Evolutionary conservation across 352 stramenopile species (phyloP), one percentile per base, ranked within the genome.

Genomic region (Peronospora tabacina): DNA sequence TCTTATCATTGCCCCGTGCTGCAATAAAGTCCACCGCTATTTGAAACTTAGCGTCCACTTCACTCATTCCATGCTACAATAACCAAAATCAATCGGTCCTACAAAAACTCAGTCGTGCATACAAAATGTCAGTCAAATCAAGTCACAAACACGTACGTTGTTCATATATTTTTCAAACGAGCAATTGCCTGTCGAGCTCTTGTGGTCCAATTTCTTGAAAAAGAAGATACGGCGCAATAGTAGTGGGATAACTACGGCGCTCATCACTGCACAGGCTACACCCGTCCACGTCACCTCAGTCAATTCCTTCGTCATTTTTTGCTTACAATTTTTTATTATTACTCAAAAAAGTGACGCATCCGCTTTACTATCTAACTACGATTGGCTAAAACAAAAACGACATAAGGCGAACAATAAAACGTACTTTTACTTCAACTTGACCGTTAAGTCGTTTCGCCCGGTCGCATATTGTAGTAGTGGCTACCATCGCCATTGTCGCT

Each of bases 11-110:
- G 12, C 51, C 51, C 10, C 68, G 50, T 12, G 67, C 49, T 5
- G 63, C 70, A 15, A 87, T 56, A 49, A 82, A 87, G 40, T 87
- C 75, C 35, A 87, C 73, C 0, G 72, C 72, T 20, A 87, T 73
- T 63, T 87, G 72, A 37, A 87, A 87, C 39, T 73, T 80, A 17
- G 72, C 75, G 44, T 87, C 75, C 16, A 62, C 26, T 34, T 87
- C 70, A 40, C 40, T 75, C 63, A 85, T 77, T 0, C 69, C 72
- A 54, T 85, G 69, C 73, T 83, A 36, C 8, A 43, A 32, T 33
- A 32, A 15, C 24, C 15, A 38, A 3, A 44, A 33, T 33, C 8
- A 44, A 17, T n/a, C 15, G 30, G 19, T 51, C 43, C 58, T 36
- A 52, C 33, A 44, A 49, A 42, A 32, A 33, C 1, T 49, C 13